These are phyloP conservation scores for Trichoderma simmonsii DNA, from an alignment of 2,329 filamentous ascomycete species.

Conservation along the genomic window DNA sequence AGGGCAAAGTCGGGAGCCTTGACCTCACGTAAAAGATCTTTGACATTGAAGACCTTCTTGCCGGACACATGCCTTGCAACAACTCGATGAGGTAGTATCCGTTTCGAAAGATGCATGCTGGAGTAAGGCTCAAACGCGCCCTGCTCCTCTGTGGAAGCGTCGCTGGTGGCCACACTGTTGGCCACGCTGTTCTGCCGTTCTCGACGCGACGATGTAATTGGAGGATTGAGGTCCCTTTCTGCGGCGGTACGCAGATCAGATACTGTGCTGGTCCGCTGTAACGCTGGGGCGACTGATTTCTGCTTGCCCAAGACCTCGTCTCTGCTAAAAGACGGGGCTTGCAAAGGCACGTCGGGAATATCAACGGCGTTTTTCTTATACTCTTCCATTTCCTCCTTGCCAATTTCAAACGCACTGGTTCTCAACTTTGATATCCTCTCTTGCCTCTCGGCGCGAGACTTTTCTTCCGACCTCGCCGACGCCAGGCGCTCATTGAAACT, in stretches of 20 bases:
- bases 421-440: slow-evolving; percentile 52
- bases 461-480: slow-evolving; percentile 60
- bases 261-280: slow-evolving; percentile 45
- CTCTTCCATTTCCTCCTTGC: slow-evolving; percentile 55
- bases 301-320: slow-evolving; percentile 54
- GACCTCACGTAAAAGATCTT: slow-evolving; percentile 75
- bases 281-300: slow-evolving; percentile 26
- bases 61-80: slow-evolving; percentile 73
- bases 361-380: slow-evolving; percentile 58
- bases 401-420: slow-evolving; percentile 56
- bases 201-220: background rate
- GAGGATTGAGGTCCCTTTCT: slow-evolving; percentile 20
- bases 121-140: slow-evolving; percentile 82
- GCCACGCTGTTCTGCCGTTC: slow-evolving; percentile 21
- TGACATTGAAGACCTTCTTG: slow-evolving; percentile 74
- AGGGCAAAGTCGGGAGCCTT: slow-evolving; percentile 80
- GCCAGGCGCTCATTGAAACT: slow-evolving; percentile 86
- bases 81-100: slow-evolving; percentile 77
- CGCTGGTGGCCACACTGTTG: slow-evolving; percentile 22
- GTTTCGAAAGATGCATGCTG: slow-evolving; percentile 74
- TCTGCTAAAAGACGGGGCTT: slow-evolving; percentile 56
- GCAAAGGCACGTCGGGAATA: slow-evolving; percentile 47
- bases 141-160: slow-evolving; percentile 27
- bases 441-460: slow-evolving; percentile 47
- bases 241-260: slow-evolving; percentile 29